Evolutionary conservation across 805 yeast genomes (phyloP).

Genomic region (Candida peoriensis): DNA sequence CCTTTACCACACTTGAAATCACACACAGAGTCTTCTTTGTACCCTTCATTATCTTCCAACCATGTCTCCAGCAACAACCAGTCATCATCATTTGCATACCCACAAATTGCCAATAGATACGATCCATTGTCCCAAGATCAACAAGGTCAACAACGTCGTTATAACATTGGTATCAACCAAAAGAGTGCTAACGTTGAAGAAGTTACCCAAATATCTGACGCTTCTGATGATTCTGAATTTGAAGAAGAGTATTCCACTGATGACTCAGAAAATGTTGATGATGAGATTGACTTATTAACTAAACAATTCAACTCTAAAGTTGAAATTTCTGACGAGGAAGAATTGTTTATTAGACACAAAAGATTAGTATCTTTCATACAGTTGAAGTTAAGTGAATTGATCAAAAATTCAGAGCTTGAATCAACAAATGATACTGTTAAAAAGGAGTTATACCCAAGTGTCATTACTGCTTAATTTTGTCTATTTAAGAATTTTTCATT

Average conservation of each 20-base stretch:
- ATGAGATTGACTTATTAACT: conserved; percentile 10
- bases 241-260: conserved; percentile 1
- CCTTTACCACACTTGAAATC: conserved; percentile 8
- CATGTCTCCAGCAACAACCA: too few relatives aligned
- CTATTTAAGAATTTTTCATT: too few relatives aligned
- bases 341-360: conserved; percentile 15
- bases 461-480: conserved; percentile 16
- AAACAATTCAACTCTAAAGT: conserved; percentile 1
- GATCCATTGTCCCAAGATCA: conserved; percentile 14
- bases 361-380: conserved; percentile 14
- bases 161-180: conserved; percentile 33
- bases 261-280: conserved; percentile 9
- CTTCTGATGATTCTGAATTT: conserved; percentile 3
- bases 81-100: conserved; percentile 20
- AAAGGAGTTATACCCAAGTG: conserved; percentile 17
- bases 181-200: conserved; percentile 22
- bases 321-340: conserved; percentile 4
- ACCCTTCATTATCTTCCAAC: conserved; percentile 17
- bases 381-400: conserved; percentile 11
- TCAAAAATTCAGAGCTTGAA: too few relatives aligned
- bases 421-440: too few relatives aligned
- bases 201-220: conserved; percentile 4
- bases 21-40: conserved; percentile 6
- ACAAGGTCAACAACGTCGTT: conserved; percentile 24
- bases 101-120: conserved; percentile 27